phyloP scores from a whole-genome alignment of 352 stramenopile genomes.

The Phytophthora foliorum region DNA sequence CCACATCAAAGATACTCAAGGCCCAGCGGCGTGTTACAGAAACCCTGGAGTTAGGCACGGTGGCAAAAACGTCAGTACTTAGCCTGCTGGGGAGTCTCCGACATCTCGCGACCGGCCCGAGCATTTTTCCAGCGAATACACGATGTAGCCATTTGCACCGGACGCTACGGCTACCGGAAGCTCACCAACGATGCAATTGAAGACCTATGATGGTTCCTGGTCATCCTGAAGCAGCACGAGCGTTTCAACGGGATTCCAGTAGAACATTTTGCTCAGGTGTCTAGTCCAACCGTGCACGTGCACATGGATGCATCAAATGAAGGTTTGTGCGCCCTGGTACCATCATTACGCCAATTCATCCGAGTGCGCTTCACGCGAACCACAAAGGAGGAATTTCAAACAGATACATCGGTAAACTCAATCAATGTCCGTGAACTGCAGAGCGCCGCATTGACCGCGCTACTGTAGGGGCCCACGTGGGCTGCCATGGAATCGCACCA shows the following conservation, averaged over 20 bases:
- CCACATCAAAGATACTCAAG: not conserved
- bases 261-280: not conserved
- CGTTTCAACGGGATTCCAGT: constrained; percentile 1
- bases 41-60: not conserved
- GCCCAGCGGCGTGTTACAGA: not conserved
- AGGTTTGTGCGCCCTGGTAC: not conserved
- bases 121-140: constrained; percentile 1
- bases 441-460: not conserved
- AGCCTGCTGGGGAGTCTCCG: not conserved
- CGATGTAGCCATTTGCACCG: not conserved
- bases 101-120: not conserved
- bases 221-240: not conserved
- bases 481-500: not conserved
- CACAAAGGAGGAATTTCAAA: not conserved
- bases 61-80: not conserved
- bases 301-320: constrained; percentile 14
- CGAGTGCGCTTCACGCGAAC: not conserved
- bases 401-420: not conserved
- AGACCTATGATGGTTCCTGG: not conserved
- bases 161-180: not conserved
- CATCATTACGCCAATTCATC: constrained; percentile 6
- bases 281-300: constrained; percentile 4
- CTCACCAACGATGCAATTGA: not conserved
- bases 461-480: not conserved
- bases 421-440: constrained; percentile 7